Evolutionary conservation across 768 basidiomycete species (phyloP), one percentile per base, ranked within the genome.

Genomic region (Termitomyces sp.): DNA sequence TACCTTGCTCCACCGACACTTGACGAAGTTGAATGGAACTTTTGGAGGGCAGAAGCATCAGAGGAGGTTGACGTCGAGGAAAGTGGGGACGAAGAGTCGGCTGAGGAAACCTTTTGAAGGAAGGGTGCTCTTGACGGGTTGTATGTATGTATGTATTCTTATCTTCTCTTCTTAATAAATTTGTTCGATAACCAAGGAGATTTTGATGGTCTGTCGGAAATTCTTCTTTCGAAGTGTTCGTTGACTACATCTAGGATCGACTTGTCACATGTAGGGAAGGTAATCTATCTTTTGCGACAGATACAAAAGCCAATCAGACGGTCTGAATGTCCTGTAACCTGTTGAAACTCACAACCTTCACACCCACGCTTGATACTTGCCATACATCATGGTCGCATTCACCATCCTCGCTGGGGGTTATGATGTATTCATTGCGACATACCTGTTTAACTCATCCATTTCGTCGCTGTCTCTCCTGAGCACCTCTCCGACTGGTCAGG

Each of bases 381-480:
- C 40, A 43, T 33, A 10, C 9, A 23, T 35, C 47, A 89, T 88
- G 87, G 87, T 88, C 64, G 78, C 82, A 56, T 83, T 86, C 66
- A 86, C 77, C 4, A 85, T 90, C 61, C 77, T 89, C 38, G 87
- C 87, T 33, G 87, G 87, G 36, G 87, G 87, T 16, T 88, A 82
- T 66, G 75, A 77, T 50, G 70, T 81, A 59, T 86, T 84, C 64
- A 76, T 89, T 56, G 83, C 83, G 2, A 80, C 84, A 0, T 88
- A 88, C 69, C 66, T 82, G 38, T 89, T 89, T 72, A 79, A 83
- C 65, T 71, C 82, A 12, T 74, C 80, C 23, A 72, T 75, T 20
- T 75, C 74, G 16, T 71, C 78, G 5, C 69, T 89, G 53, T 75
- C 79, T 2, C 72, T 85, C 26, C 57, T 79, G 43, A 70, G 72